A percentile compares a stretch with the other conserved stretches of the same genome.
Conservation (phyloP, 2,329 filamentous ascomycete species). For the Penicillium polonicum region DNA sequence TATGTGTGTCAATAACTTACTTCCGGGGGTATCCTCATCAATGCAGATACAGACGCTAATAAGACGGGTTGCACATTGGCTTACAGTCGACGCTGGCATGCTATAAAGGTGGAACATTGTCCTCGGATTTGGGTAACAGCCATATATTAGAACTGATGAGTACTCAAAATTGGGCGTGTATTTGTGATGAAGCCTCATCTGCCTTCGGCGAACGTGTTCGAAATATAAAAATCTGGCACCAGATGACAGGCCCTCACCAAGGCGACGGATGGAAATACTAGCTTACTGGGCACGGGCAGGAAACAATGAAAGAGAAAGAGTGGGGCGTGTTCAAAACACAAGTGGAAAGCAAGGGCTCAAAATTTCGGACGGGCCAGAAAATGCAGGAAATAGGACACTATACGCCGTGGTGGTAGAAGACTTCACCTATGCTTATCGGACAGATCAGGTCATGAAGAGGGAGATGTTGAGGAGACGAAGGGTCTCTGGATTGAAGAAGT, state of each 20-base stretch:
- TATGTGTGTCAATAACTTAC: no score
- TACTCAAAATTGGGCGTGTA: background rate
- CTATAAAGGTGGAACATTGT: background rate
- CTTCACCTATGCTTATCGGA: slow-evolving; percentile 24
- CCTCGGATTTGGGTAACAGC: background rate
- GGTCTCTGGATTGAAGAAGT: background rate
- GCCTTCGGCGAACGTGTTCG: background rate
- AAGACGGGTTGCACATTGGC: no score
- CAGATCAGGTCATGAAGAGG: slow-evolving; percentile 14
- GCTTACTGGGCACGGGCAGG: background rate
- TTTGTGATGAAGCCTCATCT: background rate
- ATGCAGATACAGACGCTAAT: background rate
- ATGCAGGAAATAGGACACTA: slow-evolving; percentile 17
- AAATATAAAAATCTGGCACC: background rate
- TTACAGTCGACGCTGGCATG: background rate
- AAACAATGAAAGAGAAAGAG: background rate
- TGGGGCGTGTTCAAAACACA: background rate
- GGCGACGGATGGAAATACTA: background rate
- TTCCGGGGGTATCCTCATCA: background rate
- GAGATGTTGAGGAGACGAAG: background rate
- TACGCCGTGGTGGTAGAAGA: slow-evolving; percentile 22
- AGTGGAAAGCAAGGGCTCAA: background rate
- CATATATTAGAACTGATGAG: background rate
- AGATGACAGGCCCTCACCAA: background rate
- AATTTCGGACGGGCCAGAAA: background rate